These are phyloP conservation scores for Colletotrichum falcatum DNA, from an alignment of 2,329 filamentous ascomycete species.

Conservation along the genomic window DNA sequence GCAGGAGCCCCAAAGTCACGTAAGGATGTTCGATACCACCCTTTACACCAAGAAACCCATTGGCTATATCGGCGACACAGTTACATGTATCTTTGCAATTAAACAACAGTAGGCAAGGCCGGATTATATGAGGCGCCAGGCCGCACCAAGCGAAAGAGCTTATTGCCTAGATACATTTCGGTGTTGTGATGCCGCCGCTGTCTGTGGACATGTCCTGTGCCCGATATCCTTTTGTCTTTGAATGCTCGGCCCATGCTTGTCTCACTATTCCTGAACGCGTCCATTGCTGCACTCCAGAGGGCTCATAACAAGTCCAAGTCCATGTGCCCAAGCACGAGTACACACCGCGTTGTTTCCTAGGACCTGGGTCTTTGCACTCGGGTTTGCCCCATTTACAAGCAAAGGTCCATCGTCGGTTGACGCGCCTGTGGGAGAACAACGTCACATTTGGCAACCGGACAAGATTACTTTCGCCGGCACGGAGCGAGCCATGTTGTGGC, in stretches of 20 bases:
- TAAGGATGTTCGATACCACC: neutral
- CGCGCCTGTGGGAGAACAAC: no score
- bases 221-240: accelerated
- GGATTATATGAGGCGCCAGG: no score
- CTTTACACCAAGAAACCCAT: neutral
- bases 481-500: neutral
- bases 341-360: neutral
- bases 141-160: neutral
- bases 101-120: neutral
- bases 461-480: neutral
- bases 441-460: no score
- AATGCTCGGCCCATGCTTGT: neutral
- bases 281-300: neutral
- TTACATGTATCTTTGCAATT: neutral
- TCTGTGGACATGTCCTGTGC: no score
- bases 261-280: neutral
- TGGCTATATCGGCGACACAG: no score
- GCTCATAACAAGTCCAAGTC: no score
- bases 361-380: neutral
- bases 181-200: neutral
- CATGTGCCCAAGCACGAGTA: neutral
- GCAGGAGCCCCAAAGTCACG: neutral
- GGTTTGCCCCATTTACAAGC: no score
- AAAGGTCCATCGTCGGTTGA: no score
- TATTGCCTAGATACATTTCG: neutral